Base-by-base conservation (phyloP, 2,329 filamentous ascomycete species). In the Aulographum hederae region DNA sequence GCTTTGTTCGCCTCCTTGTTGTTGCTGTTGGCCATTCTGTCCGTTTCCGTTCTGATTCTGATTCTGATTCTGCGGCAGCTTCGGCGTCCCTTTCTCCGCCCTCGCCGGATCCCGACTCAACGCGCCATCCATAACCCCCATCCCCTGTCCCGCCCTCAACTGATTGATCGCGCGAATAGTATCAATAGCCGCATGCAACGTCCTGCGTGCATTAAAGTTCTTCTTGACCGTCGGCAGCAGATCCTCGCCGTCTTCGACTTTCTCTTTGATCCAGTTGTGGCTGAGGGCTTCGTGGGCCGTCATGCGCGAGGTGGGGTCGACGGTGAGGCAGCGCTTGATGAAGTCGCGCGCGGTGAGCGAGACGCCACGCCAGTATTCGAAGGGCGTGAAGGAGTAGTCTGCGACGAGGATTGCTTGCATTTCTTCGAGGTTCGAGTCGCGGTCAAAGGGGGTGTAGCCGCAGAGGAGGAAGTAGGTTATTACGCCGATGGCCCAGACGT, bases 391-490 rank as follows among this genome's bases (percentile, higher is more conserved):
- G 48, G 73, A 79, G 63, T 95, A 98, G 60, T 95, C 86, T 37
- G 89, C 89, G 39, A 84, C 79, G 34, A 95, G 71, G 50, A 98
- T 98, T 44, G 89, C 89, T 60, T 95, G 86, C 86, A 98, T 95
- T 60, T 98, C 89, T 60, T 98, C 89, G 47, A 95, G 75, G 56
- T 98, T 93, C 44, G 75, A 86, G 54, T 95, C 89, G 34, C 89
- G 78, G 57, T 98, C 89, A 52, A 98, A 98, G 10, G 89, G 89
- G 1, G 89, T 98, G 59, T 95, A 95, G 36, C 89, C 89, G 56
- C 89, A 95, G 31, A 98, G 74, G 18, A 98, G 64, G 61, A 98
- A 98, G 61, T 95, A 98, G 19, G 89, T 95, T 49, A 98, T 98
- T 27, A 98, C 89, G 29, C 89, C 89, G 39, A 95, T 82, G 23